Conservation (phyloP, 1,284 basidiomycete genomes). For the Vanrija humicola region DNA sequence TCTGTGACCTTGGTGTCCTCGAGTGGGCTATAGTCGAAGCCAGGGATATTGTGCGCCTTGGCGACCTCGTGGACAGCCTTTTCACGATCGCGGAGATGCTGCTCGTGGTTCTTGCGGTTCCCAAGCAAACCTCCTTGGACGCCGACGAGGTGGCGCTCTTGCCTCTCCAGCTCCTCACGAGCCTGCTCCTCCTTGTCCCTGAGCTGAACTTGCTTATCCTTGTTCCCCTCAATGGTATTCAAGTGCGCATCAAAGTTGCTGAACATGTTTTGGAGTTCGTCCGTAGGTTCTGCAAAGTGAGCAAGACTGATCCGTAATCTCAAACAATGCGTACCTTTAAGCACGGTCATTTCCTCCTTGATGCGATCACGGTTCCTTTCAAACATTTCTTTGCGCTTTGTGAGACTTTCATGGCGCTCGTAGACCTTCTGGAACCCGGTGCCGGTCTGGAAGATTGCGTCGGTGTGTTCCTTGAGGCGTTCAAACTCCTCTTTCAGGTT, state of each 20-base stretch:
- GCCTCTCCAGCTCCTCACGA: conserved; percentile 31
- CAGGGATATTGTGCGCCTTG: conserved; percentile 65
- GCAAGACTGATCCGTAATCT: neutral
- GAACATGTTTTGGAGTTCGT: conserved; percentile 66
- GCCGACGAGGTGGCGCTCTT: conserved; percentile 33
- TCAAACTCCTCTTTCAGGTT: conserved; percentile 66
- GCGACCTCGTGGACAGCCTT: conserved; percentile 67
- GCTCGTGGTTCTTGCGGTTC: conserved; percentile 60
- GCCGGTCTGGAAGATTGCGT: conserved; percentile 75
- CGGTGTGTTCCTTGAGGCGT: conserved; percentile 67
- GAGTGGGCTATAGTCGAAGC: conserved; percentile 56
- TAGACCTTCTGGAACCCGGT: conserved; percentile 81
- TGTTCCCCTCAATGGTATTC: conserved; percentile 31
- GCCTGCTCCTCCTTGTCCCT: conserved; percentile 37
- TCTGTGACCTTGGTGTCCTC: conserved; percentile 38
- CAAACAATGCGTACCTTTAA: conserved; percentile 57
- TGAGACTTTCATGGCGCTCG: conserved; percentile 64
- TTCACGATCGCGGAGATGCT: conserved; percentile 70
- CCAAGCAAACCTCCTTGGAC: conserved; percentile 39
- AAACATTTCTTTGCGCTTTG: conserved; percentile 63
- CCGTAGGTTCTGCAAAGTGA: conserved; percentile 59
- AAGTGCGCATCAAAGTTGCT: conserved; percentile 63
- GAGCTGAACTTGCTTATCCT: conserved; percentile 31
- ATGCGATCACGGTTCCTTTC: conserved; percentile 63
- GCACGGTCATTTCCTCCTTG: conserved; percentile 56